Percentiles rank a stretch among this genome's conserved stretches.
phyloP scores from a whole-genome alignment of 208 protist species.

The Trypanosoma melophagium region DNA sequence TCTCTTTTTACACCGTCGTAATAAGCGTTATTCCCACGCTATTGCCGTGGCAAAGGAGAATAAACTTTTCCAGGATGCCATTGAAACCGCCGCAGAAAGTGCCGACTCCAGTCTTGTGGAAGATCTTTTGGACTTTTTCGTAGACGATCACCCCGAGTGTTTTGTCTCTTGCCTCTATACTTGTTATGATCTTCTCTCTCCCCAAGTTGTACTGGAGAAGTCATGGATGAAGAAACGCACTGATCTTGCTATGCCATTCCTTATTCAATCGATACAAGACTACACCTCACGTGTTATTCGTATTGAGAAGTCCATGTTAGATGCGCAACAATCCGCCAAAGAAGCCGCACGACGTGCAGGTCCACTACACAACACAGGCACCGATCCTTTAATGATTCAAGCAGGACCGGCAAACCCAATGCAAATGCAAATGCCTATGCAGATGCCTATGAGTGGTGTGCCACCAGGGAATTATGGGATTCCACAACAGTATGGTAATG shows the following conservation, averaged over 20 bases:
- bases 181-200: slow-evolving; percentile 96
- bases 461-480: slow-evolving; percentile 40
- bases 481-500: slow-evolving; percentile 58
- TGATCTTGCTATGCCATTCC: slow-evolving; percentile 99
- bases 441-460: slow-evolving; percentile 17
- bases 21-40: slow-evolving; percentile 90
- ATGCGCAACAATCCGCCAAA: slow-evolving; percentile 84
- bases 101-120: slow-evolving; percentile 91
- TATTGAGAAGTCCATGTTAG: slow-evolving; percentile 80
- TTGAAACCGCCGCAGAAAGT: slow-evolving; percentile 97
- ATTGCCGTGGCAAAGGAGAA: slow-evolving; percentile 97
- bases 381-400: slow-evolving; percentile 76
- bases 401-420: slow-evolving; percentile 33
- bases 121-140: slow-evolving; percentile 97
- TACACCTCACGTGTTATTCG: slow-evolving; percentile 88
- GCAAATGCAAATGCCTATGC: slow-evolving; percentile 41
- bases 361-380: slow-evolving; percentile 33
- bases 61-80: slow-evolving; percentile 98
- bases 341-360: slow-evolving; percentile 72
- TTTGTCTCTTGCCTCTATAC: slow-evolving; percentile 97
- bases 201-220: slow-evolving; percentile 97
- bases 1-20: slow-evolving; percentile 95
- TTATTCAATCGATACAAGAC: slow-evolving; percentile 97
- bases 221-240: slow-evolving; percentile 97
- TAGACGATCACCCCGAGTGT: slow-evolving; percentile 93